Evolutionary conservation across 2,329 filamentous ascomycete genomes (phyloP).

Genomic region (Aspergillus sp.): DNA sequence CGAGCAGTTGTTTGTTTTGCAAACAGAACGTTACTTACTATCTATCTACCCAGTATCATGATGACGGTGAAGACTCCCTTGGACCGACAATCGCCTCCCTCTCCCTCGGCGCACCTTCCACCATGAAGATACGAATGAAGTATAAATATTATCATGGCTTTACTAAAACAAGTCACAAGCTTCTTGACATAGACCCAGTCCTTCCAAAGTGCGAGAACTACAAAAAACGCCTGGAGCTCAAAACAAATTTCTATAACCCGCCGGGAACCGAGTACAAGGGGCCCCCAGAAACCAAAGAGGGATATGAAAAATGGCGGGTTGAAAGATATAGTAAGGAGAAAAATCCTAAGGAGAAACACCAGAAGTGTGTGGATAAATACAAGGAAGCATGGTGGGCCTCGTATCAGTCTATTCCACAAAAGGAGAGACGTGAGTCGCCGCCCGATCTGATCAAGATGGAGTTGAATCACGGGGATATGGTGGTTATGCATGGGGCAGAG

Average conservation of each 20-base stretch:
- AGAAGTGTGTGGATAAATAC: conserved; percentile 17
- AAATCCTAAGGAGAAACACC: too few species aligned
- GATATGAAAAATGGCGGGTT: too few species aligned
- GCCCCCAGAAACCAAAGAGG: too few species aligned
- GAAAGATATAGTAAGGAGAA: too few species aligned
- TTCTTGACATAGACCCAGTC: conserved; percentile 30
- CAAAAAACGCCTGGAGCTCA: conserved; percentile 24
- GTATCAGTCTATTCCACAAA: conserved; percentile 27
- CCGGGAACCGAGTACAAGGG: conserved; percentile 26
- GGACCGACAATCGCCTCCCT: conserved; percentile 58
- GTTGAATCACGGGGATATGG: conserved; percentile 57
- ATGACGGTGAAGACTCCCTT: conserved; percentile 58
- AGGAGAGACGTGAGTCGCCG: not conserved
- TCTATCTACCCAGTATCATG: conserved; percentile 49
- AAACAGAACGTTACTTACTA: not conserved
- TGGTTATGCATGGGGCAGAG: conserved; percentile 57
- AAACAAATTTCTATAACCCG: conserved; percentile 17
- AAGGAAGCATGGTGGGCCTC: conserved; percentile 12
- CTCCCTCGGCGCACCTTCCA: conserved; percentile 53
- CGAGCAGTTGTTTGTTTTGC: too few species aligned
- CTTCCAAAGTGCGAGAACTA: conserved; percentile 31
- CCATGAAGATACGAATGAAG: conserved; percentile 58
- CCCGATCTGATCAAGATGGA: conserved; percentile 41
- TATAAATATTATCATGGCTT: conserved; percentile 44
- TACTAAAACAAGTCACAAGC: conserved; percentile 11